A percentile compares a stretch with the other conserved stretches of the same genome.
phyloP scores from a whole-genome alignment of 2,329 filamentous ascomycete genomes.

The Talaromyces sp. region DNA sequence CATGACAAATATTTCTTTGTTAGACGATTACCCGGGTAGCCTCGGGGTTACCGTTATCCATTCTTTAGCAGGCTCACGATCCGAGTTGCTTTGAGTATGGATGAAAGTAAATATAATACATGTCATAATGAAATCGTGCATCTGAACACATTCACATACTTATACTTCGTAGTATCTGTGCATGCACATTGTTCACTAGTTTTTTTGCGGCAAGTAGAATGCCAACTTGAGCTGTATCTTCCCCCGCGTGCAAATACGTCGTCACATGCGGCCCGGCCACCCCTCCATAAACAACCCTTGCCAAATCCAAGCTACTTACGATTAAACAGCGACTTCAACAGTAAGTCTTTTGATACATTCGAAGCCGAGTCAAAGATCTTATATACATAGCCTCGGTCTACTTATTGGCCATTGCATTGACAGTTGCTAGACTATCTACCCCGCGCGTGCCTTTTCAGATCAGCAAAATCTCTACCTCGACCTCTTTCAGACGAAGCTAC shows the following conservation, averaged over 20 bases:
- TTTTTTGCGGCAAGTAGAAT: background rate
- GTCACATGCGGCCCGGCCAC: constrained; percentile 8
- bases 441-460: background rate
- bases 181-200: background rate
- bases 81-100: background rate
- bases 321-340: constrained; percentile 4
- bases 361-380: background rate
- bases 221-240: constrained; percentile 17
- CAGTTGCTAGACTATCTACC: background rate
- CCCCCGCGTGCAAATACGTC: constrained; percentile 25
- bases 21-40: background rate
- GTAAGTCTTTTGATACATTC: background rate
- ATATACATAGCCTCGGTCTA: background rate
- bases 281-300: constrained; percentile 16
- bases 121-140: constrained; percentile 4
- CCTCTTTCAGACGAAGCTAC: background rate
- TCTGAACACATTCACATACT: background rate
- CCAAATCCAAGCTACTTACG: constrained; percentile 18
- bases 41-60: constrained; percentile 1
- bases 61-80: background rate
- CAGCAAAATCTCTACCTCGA: background rate
- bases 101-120: constrained; percentile 13
- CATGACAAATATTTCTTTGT: background rate
- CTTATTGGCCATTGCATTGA: background rate
- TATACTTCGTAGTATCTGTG: background rate